Percentiles rank a stretch among this genome's conserved stretches.
Conservation (phyloP, 495 filamentous ascomycete genomes). For the Lineolata rhizophorae region DNA sequence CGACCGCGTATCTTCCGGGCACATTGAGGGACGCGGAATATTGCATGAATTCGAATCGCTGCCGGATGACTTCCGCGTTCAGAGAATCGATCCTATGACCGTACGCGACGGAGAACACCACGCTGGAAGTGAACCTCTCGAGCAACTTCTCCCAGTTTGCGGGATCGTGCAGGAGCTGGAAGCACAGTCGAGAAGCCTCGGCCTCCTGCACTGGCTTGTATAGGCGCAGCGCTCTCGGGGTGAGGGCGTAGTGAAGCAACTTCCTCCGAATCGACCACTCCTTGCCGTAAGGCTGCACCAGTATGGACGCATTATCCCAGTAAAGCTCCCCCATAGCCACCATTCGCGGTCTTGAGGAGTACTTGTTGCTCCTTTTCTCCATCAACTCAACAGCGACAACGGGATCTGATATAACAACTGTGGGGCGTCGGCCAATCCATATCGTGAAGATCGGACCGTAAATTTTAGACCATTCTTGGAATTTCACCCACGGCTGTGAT, state of each 20-base stretch:
- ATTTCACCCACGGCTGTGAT: constrained; percentile 35
- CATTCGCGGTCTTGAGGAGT: constrained; percentile 30
- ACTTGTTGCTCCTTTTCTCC: constrained; percentile 30
- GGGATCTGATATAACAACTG: constrained; percentile 39
- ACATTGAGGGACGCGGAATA: constrained; percentile 36
- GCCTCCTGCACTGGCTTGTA: constrained; percentile 26
- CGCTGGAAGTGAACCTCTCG: constrained; percentile 39
- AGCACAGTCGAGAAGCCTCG: constrained; percentile 18
- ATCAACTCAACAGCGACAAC: constrained; percentile 35
- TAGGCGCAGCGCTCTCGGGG: constrained; percentile 22
- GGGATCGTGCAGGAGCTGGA: constrained; percentile 14
- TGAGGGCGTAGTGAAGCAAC: constrained; percentile 21
- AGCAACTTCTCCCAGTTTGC: constrained; percentile 35
- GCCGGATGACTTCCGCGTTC: constrained; percentile 26
- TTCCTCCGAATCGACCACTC: constrained; percentile 23
- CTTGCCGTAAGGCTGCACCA: constrained; percentile 27
- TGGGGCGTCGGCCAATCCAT: constrained; percentile 38
- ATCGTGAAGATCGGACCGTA: constrained; percentile 40
- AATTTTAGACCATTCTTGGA: constrained; percentile 27
- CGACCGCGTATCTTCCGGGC: constrained; percentile 34
- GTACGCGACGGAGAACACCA: constrained; percentile 42
- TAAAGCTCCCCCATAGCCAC: constrained; percentile 31
- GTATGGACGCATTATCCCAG: constrained; percentile 24
- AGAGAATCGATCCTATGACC: constrained; percentile 35
- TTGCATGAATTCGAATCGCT: constrained; percentile 33